phyloP scores from a whole-genome alignment of 306 rosid genomes.

The Neltuma alba region DNA sequence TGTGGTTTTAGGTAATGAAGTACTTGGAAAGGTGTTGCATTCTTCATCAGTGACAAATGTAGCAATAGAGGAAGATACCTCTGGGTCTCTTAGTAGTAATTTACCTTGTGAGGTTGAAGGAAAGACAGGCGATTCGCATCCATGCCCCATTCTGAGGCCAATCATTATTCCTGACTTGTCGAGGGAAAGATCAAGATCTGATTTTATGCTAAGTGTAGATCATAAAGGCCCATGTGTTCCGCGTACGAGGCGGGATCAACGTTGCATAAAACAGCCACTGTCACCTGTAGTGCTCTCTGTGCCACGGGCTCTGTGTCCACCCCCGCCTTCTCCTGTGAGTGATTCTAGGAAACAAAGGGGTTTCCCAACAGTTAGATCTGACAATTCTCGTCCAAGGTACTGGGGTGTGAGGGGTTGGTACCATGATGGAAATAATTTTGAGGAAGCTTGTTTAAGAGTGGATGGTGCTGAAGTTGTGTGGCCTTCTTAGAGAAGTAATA shows the following conservation, averaged over 20 bases:
- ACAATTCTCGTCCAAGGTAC: conserved; percentile 76
- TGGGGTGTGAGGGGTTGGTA: conserved; percentile 77
- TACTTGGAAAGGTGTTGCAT: conserved; percentile 56
- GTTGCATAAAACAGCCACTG: conserved; percentile 61
- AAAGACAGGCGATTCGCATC: conserved; percentile 50
- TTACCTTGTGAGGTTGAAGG: conserved; percentile 56
- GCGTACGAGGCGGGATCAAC: conserved; percentile 56
- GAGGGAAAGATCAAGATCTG: conserved; percentile 63
- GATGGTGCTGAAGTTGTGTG: conserved; percentile 78
- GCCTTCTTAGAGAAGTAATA: conserved; percentile 67
- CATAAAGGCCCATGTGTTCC: conserved; percentile 67
- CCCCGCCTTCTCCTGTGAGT: conserved; percentile 68
- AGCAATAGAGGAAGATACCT: conserved; percentile 49
- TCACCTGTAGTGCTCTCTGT: conserved; percentile 71
- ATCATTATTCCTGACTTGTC: conserved; percentile 59
- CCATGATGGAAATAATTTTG: conserved; percentile 64
- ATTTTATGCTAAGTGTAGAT: conserved; percentile 55
- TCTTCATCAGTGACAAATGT: conserved; percentile 52
- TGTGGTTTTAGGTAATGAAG: conserved; percentile 58
- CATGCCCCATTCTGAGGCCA: conserved; percentile 67
- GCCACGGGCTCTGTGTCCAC: conserved; percentile 62
- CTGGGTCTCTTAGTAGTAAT: conserved; percentile 48
- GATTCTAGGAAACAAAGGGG: conserved; percentile 68
- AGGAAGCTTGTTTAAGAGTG: conserved; percentile 57
- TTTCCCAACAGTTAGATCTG: conserved; percentile 70